These are phyloP conservation scores for Sugiyamaella novakii DNA, from an alignment of 1,139 yeast genomes.

Conservation along the genomic window DNA sequence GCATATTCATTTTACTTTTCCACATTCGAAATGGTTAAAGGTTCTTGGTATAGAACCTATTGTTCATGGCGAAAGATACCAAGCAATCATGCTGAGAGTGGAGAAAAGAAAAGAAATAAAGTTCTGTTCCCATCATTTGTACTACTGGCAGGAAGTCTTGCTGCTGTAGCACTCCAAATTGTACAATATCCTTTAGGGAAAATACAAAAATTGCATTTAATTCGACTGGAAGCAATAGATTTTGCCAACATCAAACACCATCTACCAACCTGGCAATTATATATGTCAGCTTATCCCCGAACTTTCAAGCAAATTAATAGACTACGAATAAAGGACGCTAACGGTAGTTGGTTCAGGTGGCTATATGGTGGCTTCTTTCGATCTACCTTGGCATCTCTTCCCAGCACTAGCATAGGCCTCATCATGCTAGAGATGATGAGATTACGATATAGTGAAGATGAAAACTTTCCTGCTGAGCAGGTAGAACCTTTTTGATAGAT, in stretches of 20 bases:
- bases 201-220: constrained; percentile 75
- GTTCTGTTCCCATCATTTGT: constrained; percentile 70
- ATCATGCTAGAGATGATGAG: constrained; percentile 84
- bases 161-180: constrained; percentile 73
- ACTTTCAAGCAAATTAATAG: constrained; percentile 62
- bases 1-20: constrained; percentile 89
- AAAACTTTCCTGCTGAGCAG: background rate
- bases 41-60: constrained; percentile 35
- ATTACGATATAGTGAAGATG: constrained; percentile 41
- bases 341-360: constrained; percentile 61
- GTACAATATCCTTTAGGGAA: constrained; percentile 84
- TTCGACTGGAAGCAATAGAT: constrained; percentile 79
- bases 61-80: constrained; percentile 23
- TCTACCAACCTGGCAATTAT: constrained; percentile 26
- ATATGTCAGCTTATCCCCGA: constrained; percentile 70
- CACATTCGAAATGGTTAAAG: constrained; percentile 79
- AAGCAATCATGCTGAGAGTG: constrained; percentile 19
- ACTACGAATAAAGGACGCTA: constrained; percentile 55
- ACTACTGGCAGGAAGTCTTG: constrained; percentile 84
- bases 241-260: constrained; percentile 21
- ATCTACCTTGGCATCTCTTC: constrained; percentile 74
- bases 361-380: constrained; percentile 76
- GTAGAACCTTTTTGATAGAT: background rate
- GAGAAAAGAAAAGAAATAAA: constrained; percentile 37
- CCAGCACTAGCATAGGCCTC: constrained; percentile 85